Evolutionary conservation across 371 early-diverging fungal species (phyloP), one percentile per base, ranked within the genome.

Genomic region (Circinella umbellata): DNA sequence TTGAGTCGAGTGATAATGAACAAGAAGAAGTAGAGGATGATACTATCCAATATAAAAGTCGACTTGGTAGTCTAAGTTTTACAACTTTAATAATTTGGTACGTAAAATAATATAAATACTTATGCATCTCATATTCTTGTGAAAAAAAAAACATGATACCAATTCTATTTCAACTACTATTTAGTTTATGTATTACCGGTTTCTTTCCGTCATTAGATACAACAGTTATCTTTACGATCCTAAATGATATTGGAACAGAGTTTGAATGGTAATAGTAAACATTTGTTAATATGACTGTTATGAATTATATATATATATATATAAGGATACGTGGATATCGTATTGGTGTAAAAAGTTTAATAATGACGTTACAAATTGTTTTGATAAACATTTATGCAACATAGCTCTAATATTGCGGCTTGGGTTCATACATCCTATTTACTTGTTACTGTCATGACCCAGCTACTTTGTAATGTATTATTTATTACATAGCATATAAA

Each of bases 361-460:
- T 27, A 27, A 27, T 27, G 27, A 27, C 27, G 27, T 27, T 27
- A 27, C 27, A 27, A 27, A 27, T 42, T 42, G 42, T 11, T 42
- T 42, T 42, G 6, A 53, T 53, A 53, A 53, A 53, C 53, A 6
- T 13, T 13, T 53, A 53, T 53, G 53, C 53, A 34, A 42, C 51
- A 42, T 72, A 80, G 81, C 18, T 74, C 82, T 17, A 80, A 82
- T 64, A 66, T 80, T 20, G 71, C 80, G 1, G 86, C 92, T 0
- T 94, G 93, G 94, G 86, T 94, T 20, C 85, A 87, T 42, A 90
- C 89, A 0, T 84, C 92, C 6, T 93, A 92, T 68, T 72, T 94
- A 79, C 76, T 94, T 38, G 90, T 92, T 27, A 76, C 86, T 1
- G 91, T 93, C 6, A 87, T 91, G 6, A 68, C 91, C 11, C 92